Evolutionary conservation across 164 flowering plant species (phyloP).

Genomic region (Berberis vulgaris): DNA sequence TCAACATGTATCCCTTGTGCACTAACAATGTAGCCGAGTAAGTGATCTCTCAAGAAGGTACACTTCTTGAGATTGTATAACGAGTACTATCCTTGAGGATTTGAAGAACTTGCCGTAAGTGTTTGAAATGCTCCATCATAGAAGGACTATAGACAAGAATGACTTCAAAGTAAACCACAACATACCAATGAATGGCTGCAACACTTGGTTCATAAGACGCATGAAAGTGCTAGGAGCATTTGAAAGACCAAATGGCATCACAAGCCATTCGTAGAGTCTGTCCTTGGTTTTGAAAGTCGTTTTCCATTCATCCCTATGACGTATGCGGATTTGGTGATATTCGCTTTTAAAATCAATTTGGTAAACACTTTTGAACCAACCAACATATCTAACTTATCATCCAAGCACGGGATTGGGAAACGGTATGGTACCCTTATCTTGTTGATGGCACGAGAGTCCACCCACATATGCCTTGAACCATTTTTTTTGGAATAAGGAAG

Average conservation of each 20-base stretch:
- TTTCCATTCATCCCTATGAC: background rate
- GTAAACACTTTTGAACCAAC: background rate
- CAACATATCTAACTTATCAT: slow-evolving; percentile 2
- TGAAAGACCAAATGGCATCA: slow-evolving; percentile 4
- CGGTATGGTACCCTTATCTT: background rate
- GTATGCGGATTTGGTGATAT: background rate
- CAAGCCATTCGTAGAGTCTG: background rate
- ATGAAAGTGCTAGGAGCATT: slow-evolving; percentile 1
- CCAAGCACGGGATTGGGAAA: background rate
- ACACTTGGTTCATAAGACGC: background rate
- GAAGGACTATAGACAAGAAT: background rate
- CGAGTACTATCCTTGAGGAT: background rate
- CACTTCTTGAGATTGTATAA: background rate
- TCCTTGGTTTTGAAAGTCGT: background rate
- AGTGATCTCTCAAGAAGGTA: background rate
- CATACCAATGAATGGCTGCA: slow-evolving; percentile 4
- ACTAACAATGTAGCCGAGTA: slow-evolving; percentile 5
- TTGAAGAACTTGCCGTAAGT: background rate
- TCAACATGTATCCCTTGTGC: slow-evolving; percentile 8
- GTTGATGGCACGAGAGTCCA: background rate
- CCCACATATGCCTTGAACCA: background rate
- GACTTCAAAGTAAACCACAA: background rate
- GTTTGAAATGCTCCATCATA: background rate
- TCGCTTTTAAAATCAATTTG: background rate
- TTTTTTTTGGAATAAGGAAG: background rate